Evolutionary conservation across 2,329 filamentous ascomycete species (phyloP), one percentile per base, ranked within the genome.

Genomic region (Sclerotinia nivalis): DNA sequence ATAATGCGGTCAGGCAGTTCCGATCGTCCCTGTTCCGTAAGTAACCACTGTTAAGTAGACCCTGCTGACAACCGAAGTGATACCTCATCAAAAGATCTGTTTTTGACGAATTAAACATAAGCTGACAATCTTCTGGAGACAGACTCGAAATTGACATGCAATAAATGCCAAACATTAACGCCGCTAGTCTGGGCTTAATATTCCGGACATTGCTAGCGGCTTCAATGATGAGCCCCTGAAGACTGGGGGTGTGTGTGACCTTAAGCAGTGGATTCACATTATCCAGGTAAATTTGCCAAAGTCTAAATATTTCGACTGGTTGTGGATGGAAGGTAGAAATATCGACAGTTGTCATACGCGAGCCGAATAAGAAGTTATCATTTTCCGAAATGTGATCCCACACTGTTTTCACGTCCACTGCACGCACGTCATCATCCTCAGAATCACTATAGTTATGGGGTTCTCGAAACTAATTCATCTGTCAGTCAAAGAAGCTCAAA

Each of bases 261-360:
- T 93, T 94, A 73, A 88, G 87, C 59, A 93, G 78, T 0, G 91
- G 91, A 75, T 94, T 91, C 69, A 94, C 88, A 71, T 92, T 89
- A 62, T 92, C 88, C 8, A 93, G 81, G 73, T 90, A 93, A 12
- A 88, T 82, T 77, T 93, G 89, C 92, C 92, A 95, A 7, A 95
- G 83, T 65, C 85, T 84, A 75, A 92, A 89, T 37, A 91, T 86
- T 47, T 92, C 87, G 18, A 87, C 84, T 0, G 88, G 92, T 40
- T 74, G 70, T 4, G 76, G 91, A 80, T 91, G 80, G 75, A 28
- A 81, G 79, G 80, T 77, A 5, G 82, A 80, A 1, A 89, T 76
- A 71, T 85, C 80, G n/a, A 84, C 74, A 2, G 72, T 70, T 31
- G 77, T 74, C 25, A 79, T 78, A 5, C 76, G 80, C 0, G 82